These are phyloP conservation scores for Candida gigantensis DNA, from an alignment of 1,139 yeast genomes.

Conservation along the genomic window DNA sequence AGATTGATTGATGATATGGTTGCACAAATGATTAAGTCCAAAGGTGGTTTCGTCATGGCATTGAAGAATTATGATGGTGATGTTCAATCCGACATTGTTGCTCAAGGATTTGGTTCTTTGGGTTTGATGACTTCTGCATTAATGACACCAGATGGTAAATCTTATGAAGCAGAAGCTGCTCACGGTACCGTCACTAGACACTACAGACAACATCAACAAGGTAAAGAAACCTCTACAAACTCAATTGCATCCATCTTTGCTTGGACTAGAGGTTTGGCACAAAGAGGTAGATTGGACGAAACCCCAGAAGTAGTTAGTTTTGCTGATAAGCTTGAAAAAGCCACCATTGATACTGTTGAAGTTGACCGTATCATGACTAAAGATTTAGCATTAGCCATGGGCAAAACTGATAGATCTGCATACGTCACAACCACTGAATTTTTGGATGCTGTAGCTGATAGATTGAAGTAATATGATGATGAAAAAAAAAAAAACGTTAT, in stretches of 20 bases:
- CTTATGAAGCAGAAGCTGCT: constrained; percentile 83
- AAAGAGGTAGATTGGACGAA: constrained; percentile 74
- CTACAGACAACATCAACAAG: constrained; percentile 80
- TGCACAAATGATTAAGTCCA: constrained; percentile 83
- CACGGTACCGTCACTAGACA: constrained; percentile 90
- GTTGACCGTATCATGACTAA: constrained; percentile 79
- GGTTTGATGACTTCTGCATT: constrained; percentile 84
- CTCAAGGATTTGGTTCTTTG: constrained; percentile 83
- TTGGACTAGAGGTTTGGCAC: constrained; percentile 82
- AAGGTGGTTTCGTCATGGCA: constrained; percentile 82
- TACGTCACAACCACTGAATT: constrained; percentile 79
- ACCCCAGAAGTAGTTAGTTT: constrained; percentile 72
- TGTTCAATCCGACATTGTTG: constrained; percentile 82
- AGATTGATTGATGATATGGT: constrained; percentile 87
- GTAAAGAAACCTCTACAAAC: constrained; percentile 81
- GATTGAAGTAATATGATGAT: constrained; percentile 26
- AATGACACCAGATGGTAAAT: constrained; percentile 84
- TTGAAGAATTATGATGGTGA: constrained; percentile 87
- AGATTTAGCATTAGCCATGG: constrained; percentile 76
- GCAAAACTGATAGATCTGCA: constrained; percentile 61
- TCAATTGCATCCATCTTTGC: constrained; percentile 85
- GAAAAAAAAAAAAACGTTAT: not conserved
- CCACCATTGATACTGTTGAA: constrained; percentile 72
- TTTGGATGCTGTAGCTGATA: constrained; percentile 67
- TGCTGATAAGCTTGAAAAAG: constrained; percentile 65